Base-by-base conservation (phyloP, 2,329 filamentous ascomycete genomes). In the Coniella vitis region DNA sequence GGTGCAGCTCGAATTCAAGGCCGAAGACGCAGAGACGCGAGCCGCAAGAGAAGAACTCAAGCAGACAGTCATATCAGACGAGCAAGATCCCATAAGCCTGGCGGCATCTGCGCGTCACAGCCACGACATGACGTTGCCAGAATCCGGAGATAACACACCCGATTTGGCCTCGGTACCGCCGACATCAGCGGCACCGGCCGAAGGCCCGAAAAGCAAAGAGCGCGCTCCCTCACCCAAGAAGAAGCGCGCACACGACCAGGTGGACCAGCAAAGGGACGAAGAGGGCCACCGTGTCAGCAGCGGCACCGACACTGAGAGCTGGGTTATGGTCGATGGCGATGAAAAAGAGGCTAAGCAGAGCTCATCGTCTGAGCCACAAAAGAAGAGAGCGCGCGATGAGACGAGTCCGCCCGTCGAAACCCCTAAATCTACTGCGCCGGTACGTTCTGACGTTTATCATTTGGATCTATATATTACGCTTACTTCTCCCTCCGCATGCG, bases 41-140 rank as follows among this genome's bases (percentile, higher is more conserved):
- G 79, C 79, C 45, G 72, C 81, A 32, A 75, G 81, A 53, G 75
- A 82, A 58, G 81, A 84, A 65, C 71, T 84, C 36, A 80, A 77
- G 65, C 78, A 84, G 55, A 81, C 80, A 9, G 73, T 69, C 45
- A 83, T 84, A 55, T 84, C 80, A 14, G 79, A 77, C 57, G 71
- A 64, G 54, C 54, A 58, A 44, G 60, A 62, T 54, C 58, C 60
- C 46, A 59, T 57, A 38, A 49, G 56, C 42, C 22, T 48, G 29
- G 13, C 51, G 29, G 13, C 51, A 46, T 48, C 9, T 16, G 19
- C 16, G 22, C 54, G 14, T 47, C 54, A 54, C 47, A 52, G 49
- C 54, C 60, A 54, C 54, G 39, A 63, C 17, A 51, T 52, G 49
- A 40, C 12, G 16, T 14, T 51, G 20, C 42, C 25, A 29, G 25